These are phyloP conservation scores for Beta macrorhiza DNA, from an alignment of 179 eudicot species.

Conservation along the genomic window DNA sequence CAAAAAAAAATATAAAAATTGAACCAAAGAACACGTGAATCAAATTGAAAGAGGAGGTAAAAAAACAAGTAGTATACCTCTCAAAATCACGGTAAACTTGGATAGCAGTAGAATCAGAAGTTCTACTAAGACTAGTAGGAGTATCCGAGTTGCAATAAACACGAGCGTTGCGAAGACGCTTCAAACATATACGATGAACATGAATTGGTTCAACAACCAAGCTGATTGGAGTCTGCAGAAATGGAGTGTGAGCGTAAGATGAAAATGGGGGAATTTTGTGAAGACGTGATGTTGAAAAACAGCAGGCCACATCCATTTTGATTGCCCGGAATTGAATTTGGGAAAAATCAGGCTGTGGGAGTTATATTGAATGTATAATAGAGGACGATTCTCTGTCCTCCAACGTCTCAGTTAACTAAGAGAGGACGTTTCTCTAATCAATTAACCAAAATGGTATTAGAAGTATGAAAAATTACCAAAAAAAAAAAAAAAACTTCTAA, in stretches of 20 bases:
- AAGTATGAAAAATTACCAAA: too few species aligned
- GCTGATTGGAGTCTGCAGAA: background rate
- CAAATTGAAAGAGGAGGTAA: background rate
- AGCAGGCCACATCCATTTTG: background rate
- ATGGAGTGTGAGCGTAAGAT: background rate
- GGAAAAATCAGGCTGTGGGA: too few species aligned
- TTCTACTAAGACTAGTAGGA: background rate
- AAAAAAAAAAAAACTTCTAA: too few species aligned
- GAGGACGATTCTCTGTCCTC: too few species aligned
- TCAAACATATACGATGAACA: background rate
- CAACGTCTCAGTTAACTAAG: too few species aligned
- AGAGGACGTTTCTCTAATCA: too few species aligned
- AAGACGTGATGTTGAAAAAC: background rate
- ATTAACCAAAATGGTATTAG: too few species aligned
- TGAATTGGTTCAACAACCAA: background rate
- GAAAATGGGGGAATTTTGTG: background rate
- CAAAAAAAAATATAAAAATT: background rate
- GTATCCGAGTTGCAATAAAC: conserved; percentile 2
- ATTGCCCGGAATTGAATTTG: too few species aligned
- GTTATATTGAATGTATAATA: too few species aligned
- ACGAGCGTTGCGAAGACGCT: background rate
- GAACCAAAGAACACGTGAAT: background rate
- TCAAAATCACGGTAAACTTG: conserved; percentile 34
- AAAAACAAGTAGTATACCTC: conserved; percentile 3
- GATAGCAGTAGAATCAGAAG: conserved; percentile 21